phyloP scores from a whole-genome alignment of 495 filamentous ascomycete genomes.

The Cladorrhinum samala region DNA sequence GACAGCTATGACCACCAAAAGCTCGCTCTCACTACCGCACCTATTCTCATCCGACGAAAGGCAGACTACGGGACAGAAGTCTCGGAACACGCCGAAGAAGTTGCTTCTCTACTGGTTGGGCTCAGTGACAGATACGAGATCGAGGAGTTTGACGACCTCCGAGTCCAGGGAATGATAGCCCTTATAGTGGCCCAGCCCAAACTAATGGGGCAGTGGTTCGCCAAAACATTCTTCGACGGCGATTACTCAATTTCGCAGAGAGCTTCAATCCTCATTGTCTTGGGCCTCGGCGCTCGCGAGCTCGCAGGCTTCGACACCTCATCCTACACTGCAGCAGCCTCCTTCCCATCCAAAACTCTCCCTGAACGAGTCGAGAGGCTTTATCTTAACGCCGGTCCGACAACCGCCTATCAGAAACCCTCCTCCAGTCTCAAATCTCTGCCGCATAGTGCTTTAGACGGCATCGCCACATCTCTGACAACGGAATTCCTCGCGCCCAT shows the following conservation, averaged over 20 bases:
- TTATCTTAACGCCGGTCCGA: conserved; percentile 27
- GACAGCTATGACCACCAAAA: conserved; percentile 81
- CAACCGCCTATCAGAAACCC: conserved; percentile 9
- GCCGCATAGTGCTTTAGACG: conserved; percentile 53
- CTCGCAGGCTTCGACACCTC: conserved; percentile 72
- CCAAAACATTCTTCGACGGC: conserved; percentile 79
- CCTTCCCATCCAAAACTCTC: conserved; percentile 70
- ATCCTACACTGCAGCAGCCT: conserved; percentile 38
- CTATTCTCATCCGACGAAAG: conserved; percentile 80
- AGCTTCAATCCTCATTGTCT: conserved; percentile 67
- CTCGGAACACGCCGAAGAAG: conserved; percentile 71
- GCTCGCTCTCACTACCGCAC: conserved; percentile 68
- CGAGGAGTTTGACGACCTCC: conserved; percentile 67
- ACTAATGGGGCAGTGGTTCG: conserved; percentile 76
- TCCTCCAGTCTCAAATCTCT: conserved; percentile 42
- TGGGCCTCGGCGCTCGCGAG: conserved; percentile 83
- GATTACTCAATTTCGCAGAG: conserved; percentile 85
- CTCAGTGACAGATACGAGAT: conserved; percentile 75
- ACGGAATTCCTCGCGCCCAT: conserved; percentile 72
- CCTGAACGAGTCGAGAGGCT: conserved; percentile 52
- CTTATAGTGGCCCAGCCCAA: conserved; percentile 68
- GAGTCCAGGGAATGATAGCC: conserved; percentile 79
- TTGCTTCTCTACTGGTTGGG: conserved; percentile 68
- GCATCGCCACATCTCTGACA: conserved; percentile 55
- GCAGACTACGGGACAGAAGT: conserved; percentile 82